Evolutionary conservation across 148 eudicot species (phyloP).

Genomic region (Linanthus parryae): DNA sequence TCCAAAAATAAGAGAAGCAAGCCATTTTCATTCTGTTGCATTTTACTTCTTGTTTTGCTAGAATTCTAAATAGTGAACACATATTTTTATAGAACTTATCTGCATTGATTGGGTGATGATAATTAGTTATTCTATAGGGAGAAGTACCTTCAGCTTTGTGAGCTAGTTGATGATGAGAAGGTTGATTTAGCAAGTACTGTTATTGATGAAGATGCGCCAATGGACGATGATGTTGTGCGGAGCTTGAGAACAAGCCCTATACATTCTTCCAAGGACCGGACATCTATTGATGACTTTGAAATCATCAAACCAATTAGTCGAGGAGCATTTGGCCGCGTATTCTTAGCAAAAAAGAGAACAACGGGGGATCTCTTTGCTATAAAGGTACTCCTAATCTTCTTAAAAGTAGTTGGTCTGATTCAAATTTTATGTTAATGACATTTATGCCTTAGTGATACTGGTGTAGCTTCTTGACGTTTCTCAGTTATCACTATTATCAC

Average conservation of each 20-base stretch:
- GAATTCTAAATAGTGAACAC: not conserved
- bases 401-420: conserved; percentile 2
- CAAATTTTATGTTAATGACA: not conserved
- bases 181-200: conserved; percentile 84
- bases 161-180: conserved; percentile 88
- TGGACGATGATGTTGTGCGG: conserved; percentile 95
- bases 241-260: conserved; percentile 94
- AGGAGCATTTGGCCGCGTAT: conserved; percentile 97
- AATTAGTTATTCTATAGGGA: conserved; percentile 67
- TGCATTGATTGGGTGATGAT: too few species aligned
- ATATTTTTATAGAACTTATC: too few species aligned
- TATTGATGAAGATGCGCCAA: conserved; percentile 96
- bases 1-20: not conserved
- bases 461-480: too few species aligned
- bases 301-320: conserved; percentile 97
- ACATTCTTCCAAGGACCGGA: conserved; percentile 84
- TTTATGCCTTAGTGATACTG: too few species aligned
- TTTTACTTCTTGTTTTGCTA: conserved; percentile 1
- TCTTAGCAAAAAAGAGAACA: conserved; percentile 88
- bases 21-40: not conserved
- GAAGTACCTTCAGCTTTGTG: conserved; percentile 88
- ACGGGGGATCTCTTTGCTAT: conserved; percentile 99
- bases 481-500: too few species aligned
- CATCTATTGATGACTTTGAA: conserved; percentile 97
- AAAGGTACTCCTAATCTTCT: conserved; percentile 45